A percentile compares a stretch with the other conserved stretches of the same genome.
phyloP scores from a whole-genome alignment of 179 eudicot species.

The Corrigiola litoralis region DNA sequence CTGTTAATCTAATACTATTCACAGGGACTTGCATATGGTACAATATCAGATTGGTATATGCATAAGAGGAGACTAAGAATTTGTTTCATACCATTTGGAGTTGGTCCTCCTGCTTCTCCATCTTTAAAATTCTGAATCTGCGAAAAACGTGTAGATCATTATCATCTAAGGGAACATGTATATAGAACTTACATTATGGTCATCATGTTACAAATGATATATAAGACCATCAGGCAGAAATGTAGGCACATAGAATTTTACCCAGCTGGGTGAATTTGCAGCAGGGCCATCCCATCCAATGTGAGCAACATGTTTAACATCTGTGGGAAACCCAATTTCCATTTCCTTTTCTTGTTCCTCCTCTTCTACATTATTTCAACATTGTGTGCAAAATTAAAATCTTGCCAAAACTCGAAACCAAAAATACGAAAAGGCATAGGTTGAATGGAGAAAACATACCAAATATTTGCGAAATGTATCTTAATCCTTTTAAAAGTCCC shows the following conservation, averaged over 20 bases:
- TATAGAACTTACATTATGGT: slow-evolving; percentile 5
- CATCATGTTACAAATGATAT: no score
- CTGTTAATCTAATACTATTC: background rate
- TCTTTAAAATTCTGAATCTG: slow-evolving; percentile 16
- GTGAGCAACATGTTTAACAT: slow-evolving; percentile 45
- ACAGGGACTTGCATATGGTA: no score
- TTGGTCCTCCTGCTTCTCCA: slow-evolving; percentile 11
- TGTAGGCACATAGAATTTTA: background rate
- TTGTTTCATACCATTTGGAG: slow-evolving; percentile 26
- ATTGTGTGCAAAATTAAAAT: no score
- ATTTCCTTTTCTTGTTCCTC: slow-evolving; percentile 31
- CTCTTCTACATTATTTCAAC: slow-evolving; percentile 16
- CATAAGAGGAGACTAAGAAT: no score
- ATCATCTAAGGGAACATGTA: background rate
- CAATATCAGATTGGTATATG: no score
- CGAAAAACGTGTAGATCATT: background rate
- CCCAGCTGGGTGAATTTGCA: slow-evolving; percentile 40
- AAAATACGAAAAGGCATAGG: no score
- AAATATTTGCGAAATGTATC: slow-evolving; percentile 36
- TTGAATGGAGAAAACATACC: slow-evolving; percentile 20
- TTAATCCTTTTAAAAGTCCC: slow-evolving; percentile 36
- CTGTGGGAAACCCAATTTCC: slow-evolving; percentile 37
- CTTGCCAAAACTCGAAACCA: background rate
- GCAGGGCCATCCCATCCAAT: slow-evolving; percentile 47
- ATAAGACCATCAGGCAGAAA: background rate